A percentile compares a stretch with the other conserved stretches of the same genome.
These are phyloP conservation scores for Colletotrichum tropicale DNA, from an alignment of 2,329 filamentous ascomycete species.

Conservation along the genomic window DNA sequence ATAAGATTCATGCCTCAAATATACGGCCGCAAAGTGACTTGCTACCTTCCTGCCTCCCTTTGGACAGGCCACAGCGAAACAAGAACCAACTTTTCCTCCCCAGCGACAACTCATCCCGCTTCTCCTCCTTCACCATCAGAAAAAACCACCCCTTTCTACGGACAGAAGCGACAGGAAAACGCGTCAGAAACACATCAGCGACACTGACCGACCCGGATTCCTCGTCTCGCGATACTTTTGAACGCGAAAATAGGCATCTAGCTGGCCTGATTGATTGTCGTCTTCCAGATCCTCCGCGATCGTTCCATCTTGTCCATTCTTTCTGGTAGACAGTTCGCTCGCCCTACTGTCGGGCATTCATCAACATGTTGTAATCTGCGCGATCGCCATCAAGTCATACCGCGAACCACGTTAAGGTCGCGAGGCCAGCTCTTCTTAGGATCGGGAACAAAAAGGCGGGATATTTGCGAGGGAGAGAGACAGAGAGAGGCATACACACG, in stretches of 20 bases:
- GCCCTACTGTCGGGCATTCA: background rate
- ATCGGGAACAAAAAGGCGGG: background rate
- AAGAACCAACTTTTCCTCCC: constrained; percentile 27
- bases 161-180: constrained; percentile 13
- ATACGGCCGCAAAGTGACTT: constrained; percentile 12
- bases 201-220: background rate
- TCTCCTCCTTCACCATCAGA: constrained; percentile 21
- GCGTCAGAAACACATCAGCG: constrained; percentile 12
- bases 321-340: constrained; percentile 14
- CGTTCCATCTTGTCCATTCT: constrained; percentile 14
- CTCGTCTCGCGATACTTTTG: background rate
- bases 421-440: background rate
- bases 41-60: constrained; percentile 11
- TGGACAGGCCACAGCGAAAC: constrained; percentile 18
- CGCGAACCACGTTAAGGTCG: constrained; percentile 21
- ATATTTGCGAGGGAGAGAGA: background rate
- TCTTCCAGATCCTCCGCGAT: background rate
- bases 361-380: constrained; percentile 18
- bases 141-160: constrained; percentile 1
- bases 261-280: constrained; percentile 15
- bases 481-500: background rate
- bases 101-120: constrained; percentile 7
- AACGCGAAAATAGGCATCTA: constrained; percentile 6
- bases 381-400: constrained; percentile 5
- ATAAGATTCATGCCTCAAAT: constrained; percentile 8